phyloP scores from a whole-genome alignment of 352 stramenopile species.

The Globisporangium emineosum region DNA sequence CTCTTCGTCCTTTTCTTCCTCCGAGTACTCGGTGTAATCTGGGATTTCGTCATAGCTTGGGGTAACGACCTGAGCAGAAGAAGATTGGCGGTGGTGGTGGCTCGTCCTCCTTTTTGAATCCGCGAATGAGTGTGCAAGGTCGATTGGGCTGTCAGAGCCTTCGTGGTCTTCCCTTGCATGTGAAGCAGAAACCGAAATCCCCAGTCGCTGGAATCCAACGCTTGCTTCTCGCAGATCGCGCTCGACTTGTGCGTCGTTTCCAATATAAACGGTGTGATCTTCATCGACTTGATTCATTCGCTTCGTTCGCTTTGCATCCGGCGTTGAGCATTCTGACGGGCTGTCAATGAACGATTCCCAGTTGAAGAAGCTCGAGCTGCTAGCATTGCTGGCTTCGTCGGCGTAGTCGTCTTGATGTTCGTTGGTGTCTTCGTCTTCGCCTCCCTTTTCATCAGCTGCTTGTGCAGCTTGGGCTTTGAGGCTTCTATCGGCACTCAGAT shows the following conservation, averaged over 20 bases:
- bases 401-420: not conserved
- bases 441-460: not conserved
- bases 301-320: slow-evolving; percentile 22
- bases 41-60: slow-evolving; percentile 1
- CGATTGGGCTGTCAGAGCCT: not conserved
- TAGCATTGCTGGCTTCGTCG: slow-evolving; percentile 16
- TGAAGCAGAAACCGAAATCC: not conserved
- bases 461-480: not conserved
- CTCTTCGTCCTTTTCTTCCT: slow-evolving; percentile 30
- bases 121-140: slow-evolving; percentile 8
- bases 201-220: slow-evolving; percentile 3
- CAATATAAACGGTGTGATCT: not conserved
- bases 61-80: not conserved
- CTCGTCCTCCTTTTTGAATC: not conserved
- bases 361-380: slow-evolving; percentile 33
- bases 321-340: slow-evolving; percentile 32
- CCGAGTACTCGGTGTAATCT: slow-evolving; percentile 8
- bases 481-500: not conserved
- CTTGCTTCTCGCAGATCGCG: slow-evolving; percentile 4
- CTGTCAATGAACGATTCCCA: slow-evolving; percentile 70
- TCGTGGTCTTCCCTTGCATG: not conserved
- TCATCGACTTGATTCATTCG: slow-evolving; percentile 12
- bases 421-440: not conserved
- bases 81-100: not conserved
- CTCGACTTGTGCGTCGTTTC: not conserved